A percentile compares a stretch with the other conserved stretches of the same genome.
These are phyloP conservation scores for Mycena vulgaris DNA, from an alignment of 768 basidiomycete species.

Conservation along the genomic window DNA sequence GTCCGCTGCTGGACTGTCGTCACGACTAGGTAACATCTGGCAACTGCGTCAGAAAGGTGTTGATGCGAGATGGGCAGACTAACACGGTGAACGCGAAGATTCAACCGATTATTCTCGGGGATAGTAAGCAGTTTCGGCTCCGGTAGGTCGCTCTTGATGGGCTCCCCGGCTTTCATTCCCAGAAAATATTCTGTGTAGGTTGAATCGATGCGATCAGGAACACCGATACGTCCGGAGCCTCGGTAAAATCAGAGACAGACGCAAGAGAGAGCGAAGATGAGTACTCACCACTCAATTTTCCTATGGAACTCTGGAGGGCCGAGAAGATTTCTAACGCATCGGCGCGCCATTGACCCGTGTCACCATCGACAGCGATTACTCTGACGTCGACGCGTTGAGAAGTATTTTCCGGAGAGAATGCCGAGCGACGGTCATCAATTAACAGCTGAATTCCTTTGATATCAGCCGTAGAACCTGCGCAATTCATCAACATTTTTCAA, in stretches of 20 bases:
- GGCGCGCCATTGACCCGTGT: not conserved
- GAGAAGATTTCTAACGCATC: not conserved
- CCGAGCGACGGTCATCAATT: not conserved
- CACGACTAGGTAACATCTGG: too few species aligned
- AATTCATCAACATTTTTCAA: not conserved
- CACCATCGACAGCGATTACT: not conserved
- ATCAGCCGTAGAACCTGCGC: not conserved
- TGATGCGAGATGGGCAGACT: too few species aligned
- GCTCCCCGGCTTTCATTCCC: not conserved
- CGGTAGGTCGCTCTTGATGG: not conserved
- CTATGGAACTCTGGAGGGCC: not conserved
- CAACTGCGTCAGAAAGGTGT: too few species aligned
- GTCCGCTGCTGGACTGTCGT: not conserved
- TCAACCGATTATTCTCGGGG: not conserved
- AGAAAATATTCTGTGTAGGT: slow-evolving; percentile 16
- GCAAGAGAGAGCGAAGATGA: not conserved
- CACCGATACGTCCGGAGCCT: not conserved
- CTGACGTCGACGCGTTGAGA: not conserved
- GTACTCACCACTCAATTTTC: not conserved
- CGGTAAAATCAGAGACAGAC: too few species aligned
- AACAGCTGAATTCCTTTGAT: not conserved
- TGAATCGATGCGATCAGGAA: not conserved
- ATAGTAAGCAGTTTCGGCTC: not conserved
- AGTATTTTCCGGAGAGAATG: not conserved
- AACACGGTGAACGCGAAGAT: not conserved